These are phyloP conservation scores for Nicotiana rustica DNA, from an alignment of 305 asterid species.

Conservation along the genomic window DNA sequence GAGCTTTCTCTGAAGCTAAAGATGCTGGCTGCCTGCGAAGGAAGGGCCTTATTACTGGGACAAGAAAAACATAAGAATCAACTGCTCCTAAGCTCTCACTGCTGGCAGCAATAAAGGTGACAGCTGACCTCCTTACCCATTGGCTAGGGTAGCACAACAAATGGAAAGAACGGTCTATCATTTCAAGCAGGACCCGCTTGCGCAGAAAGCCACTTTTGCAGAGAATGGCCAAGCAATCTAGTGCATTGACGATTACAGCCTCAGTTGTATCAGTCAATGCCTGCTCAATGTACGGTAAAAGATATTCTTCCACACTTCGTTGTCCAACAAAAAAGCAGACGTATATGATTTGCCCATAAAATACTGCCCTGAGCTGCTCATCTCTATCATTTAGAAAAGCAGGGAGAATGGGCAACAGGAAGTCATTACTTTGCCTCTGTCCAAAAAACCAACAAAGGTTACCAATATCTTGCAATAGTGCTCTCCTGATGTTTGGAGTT, in stretches of 20 bases:
- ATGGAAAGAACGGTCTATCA: conserved; percentile 94
- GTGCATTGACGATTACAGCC: conserved; percentile 88
- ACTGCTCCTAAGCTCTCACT: conserved; percentile 98
- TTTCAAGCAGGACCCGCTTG: conserved; percentile 85
- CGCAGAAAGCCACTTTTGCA: conserved; percentile 91
- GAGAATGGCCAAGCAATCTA: conserved; percentile 92
- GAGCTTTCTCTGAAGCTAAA: conserved; percentile 84
- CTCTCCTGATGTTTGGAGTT: conserved; percentile 99
- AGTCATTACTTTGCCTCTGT: conserved; percentile 97
- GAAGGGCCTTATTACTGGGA: conserved; percentile 86
- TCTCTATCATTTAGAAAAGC: conserved; percentile 98
- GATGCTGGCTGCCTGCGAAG: conserved; percentile 96
- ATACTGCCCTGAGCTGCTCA: conserved; percentile 98
- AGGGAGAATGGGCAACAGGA: conserved; percentile 95
- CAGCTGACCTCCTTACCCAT: conserved; percentile 91
- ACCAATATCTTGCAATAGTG: conserved; percentile 96
- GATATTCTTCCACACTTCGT: conserved; percentile 98
- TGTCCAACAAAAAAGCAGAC: conserved; percentile 97
- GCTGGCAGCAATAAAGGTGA: conserved; percentile 84
- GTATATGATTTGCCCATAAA: conserved; percentile 87
- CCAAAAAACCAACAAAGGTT: conserved; percentile 99
- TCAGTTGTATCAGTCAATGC: conserved; percentile 88
- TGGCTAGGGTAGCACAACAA: conserved; percentile 92
- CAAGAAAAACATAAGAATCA: conserved; percentile 96
- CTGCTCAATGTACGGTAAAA: conserved; percentile 97